Base-by-base conservation (phyloP, 257 asterid genomes). In the Cordia subcordata region DNA sequence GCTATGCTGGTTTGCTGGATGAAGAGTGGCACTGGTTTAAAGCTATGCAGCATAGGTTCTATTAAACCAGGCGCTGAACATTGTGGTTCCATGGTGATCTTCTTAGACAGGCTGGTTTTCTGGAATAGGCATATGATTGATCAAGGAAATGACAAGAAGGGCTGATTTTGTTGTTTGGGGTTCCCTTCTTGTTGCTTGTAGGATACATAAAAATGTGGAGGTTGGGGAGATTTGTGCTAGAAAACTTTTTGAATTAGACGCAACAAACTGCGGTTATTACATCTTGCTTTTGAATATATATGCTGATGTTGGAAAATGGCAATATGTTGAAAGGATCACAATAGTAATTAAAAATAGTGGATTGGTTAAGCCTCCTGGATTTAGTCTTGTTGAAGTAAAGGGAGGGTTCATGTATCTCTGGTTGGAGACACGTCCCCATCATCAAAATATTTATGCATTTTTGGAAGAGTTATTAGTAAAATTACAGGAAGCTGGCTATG, bases 1-100 rank as follows among this genome's bases (percentile, higher is more conserved):
- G 96, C 77, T 95, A 87, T 67, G 98, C 95, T 53, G 95, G 96
- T 38, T 69, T 88, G 45, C 82, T 86, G 18, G 89, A 87, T 47
- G 94, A 90, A 79, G 97, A 95, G 53, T 87, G 97, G 96, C 81
- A 83, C 71, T 90, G 96, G 96, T 87, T 90, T 68, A 76, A 74
- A 22, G 67, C 87, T 38, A 90, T 92, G 99, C 84, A 84, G 64
- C 86, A 82, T 45, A 78, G 75, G 73, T 92, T 84, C 61, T 63
- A 61, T 89, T 61, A 72, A 70, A 52, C 96, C 97, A 10, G 85
- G 83, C 38, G 72, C 82, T 22, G 94, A 93, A 74, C 99, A 93
- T 79, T 93, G 86, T 52, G 89, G 96, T 68, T 93, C 97, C 77
- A 79, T 93, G 83, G 86, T 53, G 99, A 93, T 79, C 99, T 93